Conservation (phyloP, 352 stramenopile species). For the Globisporangium cederbergense region DNA sequence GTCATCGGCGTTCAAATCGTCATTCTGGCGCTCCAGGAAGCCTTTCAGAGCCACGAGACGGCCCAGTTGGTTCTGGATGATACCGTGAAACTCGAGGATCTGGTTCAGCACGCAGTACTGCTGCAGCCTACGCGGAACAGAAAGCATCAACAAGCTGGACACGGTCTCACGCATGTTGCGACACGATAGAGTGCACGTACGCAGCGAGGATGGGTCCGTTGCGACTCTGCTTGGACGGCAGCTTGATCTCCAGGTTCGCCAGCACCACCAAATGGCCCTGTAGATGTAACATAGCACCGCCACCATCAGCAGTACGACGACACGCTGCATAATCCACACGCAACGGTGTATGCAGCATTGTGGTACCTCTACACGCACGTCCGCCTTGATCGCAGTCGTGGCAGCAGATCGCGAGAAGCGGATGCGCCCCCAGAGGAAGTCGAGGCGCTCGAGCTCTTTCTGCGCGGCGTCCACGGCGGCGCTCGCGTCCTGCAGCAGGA, state of each 20-base stretch:
- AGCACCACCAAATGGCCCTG: constrained; percentile 75
- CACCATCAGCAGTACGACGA: background rate
- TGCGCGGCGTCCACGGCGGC: constrained; percentile 44
- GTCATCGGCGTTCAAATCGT: constrained; percentile 35
- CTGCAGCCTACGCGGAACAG: constrained; percentile 39
- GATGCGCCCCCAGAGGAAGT: constrained; percentile 81
- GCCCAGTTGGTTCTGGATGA: constrained; percentile 55
- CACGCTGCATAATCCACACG: background rate
- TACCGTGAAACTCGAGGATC: constrained; percentile 80
- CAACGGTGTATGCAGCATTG: background rate
- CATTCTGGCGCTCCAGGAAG: constrained; percentile 41
- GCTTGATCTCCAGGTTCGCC: constrained; percentile 66
- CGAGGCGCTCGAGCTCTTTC: constrained; percentile 73
- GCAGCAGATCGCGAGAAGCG: constrained; percentile 47
- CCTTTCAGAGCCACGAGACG: constrained; percentile 44
- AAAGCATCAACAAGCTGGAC: background rate
- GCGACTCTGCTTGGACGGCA: constrained; percentile 46
- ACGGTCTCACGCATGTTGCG: background rate
- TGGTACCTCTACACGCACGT: constrained; percentile 65
- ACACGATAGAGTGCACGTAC: constrained; percentile 24
- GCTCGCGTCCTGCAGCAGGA: constrained; percentile 56
- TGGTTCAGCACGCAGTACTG: constrained; percentile 84
- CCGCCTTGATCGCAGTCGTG: constrained; percentile 53
- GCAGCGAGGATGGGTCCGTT: constrained; percentile 43
- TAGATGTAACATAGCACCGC: background rate